phyloP scores from a whole-genome alignment of 202 grass and related monocot genomes.

The Panicum hallii region DNA sequence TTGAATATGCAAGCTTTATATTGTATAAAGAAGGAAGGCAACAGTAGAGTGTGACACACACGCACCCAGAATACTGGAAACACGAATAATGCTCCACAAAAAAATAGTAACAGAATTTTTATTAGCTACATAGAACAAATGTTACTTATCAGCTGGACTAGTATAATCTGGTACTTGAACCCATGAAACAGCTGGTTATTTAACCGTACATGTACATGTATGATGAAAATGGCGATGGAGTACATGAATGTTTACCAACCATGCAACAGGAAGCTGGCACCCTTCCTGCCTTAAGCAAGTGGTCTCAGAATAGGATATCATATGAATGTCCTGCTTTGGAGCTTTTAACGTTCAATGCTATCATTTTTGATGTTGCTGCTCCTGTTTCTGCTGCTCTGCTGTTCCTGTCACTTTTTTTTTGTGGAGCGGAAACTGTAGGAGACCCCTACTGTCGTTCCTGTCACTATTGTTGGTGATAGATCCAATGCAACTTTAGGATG shows the following conservation, averaged over 20 bases:
- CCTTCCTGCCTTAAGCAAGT: constrained; percentile 44
- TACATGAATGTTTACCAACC: constrained; percentile 38
- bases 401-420: constrained; percentile 45
- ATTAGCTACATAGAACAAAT: neutral
- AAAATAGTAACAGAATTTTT: neutral
- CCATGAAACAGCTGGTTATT: neutral
- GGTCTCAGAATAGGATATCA: constrained; percentile 38
- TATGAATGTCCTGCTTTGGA: constrained; percentile 34
- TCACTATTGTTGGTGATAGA: constrained; percentile 63
- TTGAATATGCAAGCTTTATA: neutral
- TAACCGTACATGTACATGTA: constrained; percentile 5
- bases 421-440: neutral
- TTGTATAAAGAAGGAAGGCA: neutral
- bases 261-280: constrained; percentile 24
- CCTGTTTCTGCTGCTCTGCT: constrained; percentile 38
- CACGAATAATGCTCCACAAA: neutral
- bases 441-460: constrained; percentile 48
- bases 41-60: neutral
- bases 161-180: constrained; percentile 4
- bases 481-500: constrained; percentile 60
- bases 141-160: constrained; percentile 8
- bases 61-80: neutral
- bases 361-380: constrained; percentile 57
- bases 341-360: constrained; percentile 55
- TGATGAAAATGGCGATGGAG: constrained; percentile 5